Base-by-base conservation (phyloP, 768 basidiomycete genomes). In the Suillus hirtellus region DNA sequence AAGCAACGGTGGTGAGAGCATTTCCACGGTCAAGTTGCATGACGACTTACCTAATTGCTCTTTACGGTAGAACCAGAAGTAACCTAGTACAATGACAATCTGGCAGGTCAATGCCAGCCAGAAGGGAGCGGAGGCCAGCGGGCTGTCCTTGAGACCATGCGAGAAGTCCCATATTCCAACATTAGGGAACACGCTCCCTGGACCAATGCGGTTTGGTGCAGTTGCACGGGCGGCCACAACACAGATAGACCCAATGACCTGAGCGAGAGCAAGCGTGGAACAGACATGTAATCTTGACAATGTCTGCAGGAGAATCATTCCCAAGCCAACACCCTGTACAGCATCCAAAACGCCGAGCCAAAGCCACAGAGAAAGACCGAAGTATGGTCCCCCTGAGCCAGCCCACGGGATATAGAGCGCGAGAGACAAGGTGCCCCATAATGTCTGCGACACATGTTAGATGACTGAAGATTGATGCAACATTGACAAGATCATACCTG, bases 51-150 rank as follows among this genome's bases (percentile, higher is more conserved):
- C 76, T 64, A 96, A 84, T 74, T 96, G 95, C 77, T 96, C 95
- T 79, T 93, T 95, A 75, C 95, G 88, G 78, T 96, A 96, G 86
- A 96, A 96, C 92, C 92, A 92, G 81, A 95, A 95, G 79, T 96
- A 96, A 24, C 95, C 95, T 64, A 89, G 76, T 63, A 96, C 93
- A 71, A 96, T 94, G 67, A 95, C 75, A 60, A 96, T 71, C 72
- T 94, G 92, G 73, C 87, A 91, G 8, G 86, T 69, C 61, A 92
- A 79, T 52, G 92, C 93, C 58, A 95, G 76, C 95, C 95, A 96
- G 82, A 96, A 96, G 50, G 91, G 82, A 61, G 92, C 88, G 19
- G 84, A 81, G 21, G 89, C 91, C 85, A 94, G 87, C 24, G 92
- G 92, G 69, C 92, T 93, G 81, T 86, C 89, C 70, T 79, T 71